Base-by-base conservation (phyloP, 2,329 filamentous ascomycete genomes). In the Verruconis gallopava region DNA sequence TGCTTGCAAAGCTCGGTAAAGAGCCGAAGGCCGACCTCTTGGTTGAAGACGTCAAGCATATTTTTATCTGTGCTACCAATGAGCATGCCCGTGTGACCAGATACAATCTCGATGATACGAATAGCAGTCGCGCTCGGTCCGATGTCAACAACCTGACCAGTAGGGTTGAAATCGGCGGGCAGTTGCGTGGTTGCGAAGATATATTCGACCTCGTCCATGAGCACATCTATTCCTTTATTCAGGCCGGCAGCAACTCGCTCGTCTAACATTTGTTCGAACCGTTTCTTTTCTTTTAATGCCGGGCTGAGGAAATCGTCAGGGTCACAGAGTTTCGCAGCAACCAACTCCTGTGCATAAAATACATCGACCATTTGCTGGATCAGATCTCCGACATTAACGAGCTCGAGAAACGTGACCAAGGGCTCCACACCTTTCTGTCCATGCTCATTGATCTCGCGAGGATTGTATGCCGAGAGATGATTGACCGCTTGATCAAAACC, bases 361-460 rank as follows among this genome's bases (percentile, higher is more conserved):
- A 98, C 86, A 57, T 98, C 91, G 45, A 98, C 77, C 91, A 98
- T 98, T 60, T 98, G 91, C 46, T 93, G 85, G 52, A 98, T 98
- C 44, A 98, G 71, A 58, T 98, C 91, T 45, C 91, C 91, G 1
- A 98, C 89, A 56, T 98, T 98, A 58, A 98, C 91, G 20, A 98
- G 74, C 63, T 98, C 91, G 47, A 98, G 77, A 54, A 98, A 98
- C 1, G 85, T 95, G 36, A 95, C 86, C 3, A 98, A 72, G 2
- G 91, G 91, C 42, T 86, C 85, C 5, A 95, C 88, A 1, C 83
- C 84, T 22, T 74, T 67, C 48, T 78, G 70, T 4, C 38, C 39
- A 49, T 81, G 77, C 48, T 82, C 77, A 53, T 67, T 81, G 21
- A 84, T 79, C 49, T 93, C 81, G 13, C 88, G 78, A 32, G 91